A percentile compares a stretch with the other conserved stretches of the same genome.
Conservation (phyloP, 73 alveolate genomes). For the Paramecium tetraurelia region DNA sequence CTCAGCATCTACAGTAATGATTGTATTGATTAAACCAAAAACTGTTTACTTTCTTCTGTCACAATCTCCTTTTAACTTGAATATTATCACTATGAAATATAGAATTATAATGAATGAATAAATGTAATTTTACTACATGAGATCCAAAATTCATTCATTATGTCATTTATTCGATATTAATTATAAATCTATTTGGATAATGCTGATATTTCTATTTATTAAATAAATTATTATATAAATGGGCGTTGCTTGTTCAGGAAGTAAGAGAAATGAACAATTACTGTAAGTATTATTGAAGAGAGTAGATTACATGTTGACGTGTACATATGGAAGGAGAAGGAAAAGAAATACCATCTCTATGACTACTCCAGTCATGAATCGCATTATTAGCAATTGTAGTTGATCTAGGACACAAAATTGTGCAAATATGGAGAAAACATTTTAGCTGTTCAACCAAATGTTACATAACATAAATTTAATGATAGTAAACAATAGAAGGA, state of each 20-base stretch:
- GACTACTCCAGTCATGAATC: conserved; percentile 16
- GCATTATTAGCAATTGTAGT: not conserved
- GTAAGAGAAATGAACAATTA: not conserved
- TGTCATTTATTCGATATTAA: not conserved
- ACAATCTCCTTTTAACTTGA: too few species aligned
- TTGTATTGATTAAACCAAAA: not conserved
- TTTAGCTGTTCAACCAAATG: not conserved
- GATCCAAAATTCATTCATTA: too few species aligned
- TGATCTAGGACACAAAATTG: not conserved
- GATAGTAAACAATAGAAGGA: not conserved
- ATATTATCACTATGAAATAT: too few species aligned
- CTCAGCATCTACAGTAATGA: not conserved
- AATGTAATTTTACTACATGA: too few species aligned
- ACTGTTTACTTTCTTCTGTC: too few species aligned
- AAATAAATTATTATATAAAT: not conserved
- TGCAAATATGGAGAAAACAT: conserved; percentile 34
- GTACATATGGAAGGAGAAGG: conserved; percentile 35
- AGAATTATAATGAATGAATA: too few species aligned
- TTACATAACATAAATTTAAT: not conserved
- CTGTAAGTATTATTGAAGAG: not conserved
- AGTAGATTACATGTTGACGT: not conserved
- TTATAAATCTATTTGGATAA: not conserved
- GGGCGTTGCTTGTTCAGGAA: conserved; percentile 10
- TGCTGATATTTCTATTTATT: not conserved
- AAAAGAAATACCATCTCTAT: not conserved